Percentiles rank a stretch among this genome's conserved stretches.
phyloP scores from a whole-genome alignment of 1,284 basidiomycete species.

The Microbotryum violaceum region DNA sequence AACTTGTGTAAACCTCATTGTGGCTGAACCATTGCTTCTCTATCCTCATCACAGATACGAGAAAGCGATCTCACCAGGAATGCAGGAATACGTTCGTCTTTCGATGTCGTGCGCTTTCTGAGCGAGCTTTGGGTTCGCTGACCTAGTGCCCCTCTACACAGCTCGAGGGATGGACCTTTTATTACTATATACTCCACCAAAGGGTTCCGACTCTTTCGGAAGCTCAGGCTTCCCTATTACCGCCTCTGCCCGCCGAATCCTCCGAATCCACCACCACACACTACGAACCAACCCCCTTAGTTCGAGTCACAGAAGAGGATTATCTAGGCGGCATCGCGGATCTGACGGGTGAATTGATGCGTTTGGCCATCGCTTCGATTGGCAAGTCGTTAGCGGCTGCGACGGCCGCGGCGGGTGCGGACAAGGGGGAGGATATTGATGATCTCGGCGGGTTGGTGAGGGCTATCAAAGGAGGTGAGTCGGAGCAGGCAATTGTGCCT shows the following conservation, averaged over 20 bases:
- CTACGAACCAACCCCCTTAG: constrained; percentile 1
- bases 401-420: constrained; percentile 49
- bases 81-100: constrained; percentile 41
- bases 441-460: constrained; percentile 61
- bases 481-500: not conserved
- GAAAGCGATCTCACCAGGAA: constrained; percentile 34
- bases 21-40: not conserved
- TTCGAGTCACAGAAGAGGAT: constrained; percentile 54
- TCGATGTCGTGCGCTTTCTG: not conserved
- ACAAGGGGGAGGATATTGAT: constrained; percentile 56
- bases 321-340: constrained; percentile 90
- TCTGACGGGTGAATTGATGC: constrained; percentile 95
- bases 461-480: constrained; percentile 28
- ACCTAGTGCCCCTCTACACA: constrained; percentile 45
- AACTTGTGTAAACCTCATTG: not conserved
- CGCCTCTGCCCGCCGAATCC: not conserved
- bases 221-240: constrained; percentile 22
- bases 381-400: constrained; percentile 46
- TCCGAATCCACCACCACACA: too few species aligned
- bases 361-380: constrained; percentile 60
- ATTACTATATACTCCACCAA: constrained; percentile 68
- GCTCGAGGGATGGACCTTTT: constrained; percentile 85
- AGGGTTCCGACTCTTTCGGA: constrained; percentile 46
- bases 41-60: constrained; percentile 26
- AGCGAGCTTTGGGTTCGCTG: constrained; percentile 12